Base-by-base conservation (phyloP, 164 flowering plant species). In the Hamamelis virginiana region DNA sequence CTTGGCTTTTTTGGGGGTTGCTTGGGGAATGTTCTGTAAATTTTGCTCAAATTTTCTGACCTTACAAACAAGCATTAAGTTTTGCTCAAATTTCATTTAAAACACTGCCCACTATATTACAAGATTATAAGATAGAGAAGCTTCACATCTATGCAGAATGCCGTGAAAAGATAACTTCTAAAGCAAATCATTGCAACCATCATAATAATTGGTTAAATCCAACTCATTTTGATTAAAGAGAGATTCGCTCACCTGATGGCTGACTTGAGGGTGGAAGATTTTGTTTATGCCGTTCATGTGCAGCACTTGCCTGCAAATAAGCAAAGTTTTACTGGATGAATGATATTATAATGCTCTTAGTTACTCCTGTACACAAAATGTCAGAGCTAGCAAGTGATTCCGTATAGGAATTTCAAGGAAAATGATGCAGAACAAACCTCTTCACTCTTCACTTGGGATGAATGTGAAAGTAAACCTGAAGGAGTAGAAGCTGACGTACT, bases 381-480 rank as follows among this genome's bases (percentile, higher is more conserved):
- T 59, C 53, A 53, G 65, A 52, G 43, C n/a, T 38, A 63, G 46
- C 27, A 51, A 18, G 28, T 26, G 38, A 70, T 64, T 58, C 43
- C 64, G 12, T 18, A 59, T 12, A 23, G 12, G 22, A 10, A 56
- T 48, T 50, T 55, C 41, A 28, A 63, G 19, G 10, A 41, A 51
- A 69, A 12, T 62, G 41, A 68, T 13, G 3, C 18, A 15, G 15
- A 43, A 77, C 78, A 62, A 71, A 89, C 96, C 94, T 86, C 91
- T 71, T 86, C 89, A 69, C 43, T 67, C 82, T 81, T 90, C 68
- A 61, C 75, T 62, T 77, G 80, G 46, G 86, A 55, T 43, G 62
- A 74, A 59, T 68, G 72, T 55, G 76, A 63, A 21, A 65, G 56
- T 63, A 53, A 56, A 65, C 69, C 76, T 38, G 69, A 53, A 44